phyloP scores from a whole-genome alignment of 2,329 filamentous ascomycete genomes.

The Aspergillus pseudonomiae region DNA sequence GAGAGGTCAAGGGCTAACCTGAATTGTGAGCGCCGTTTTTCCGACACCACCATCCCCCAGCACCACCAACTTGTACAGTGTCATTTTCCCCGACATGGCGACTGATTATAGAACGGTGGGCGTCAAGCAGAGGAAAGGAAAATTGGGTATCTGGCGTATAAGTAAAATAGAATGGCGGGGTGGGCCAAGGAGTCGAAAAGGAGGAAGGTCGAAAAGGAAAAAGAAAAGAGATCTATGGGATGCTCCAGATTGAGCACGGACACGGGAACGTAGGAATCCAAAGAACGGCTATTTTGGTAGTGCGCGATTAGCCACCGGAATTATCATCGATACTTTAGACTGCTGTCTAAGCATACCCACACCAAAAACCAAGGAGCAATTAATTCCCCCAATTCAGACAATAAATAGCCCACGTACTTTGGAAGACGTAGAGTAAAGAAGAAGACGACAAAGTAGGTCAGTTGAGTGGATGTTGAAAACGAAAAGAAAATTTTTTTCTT shows the following conservation, averaged over 20 bases:
- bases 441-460: neutral
- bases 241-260: conserved; percentile 29
- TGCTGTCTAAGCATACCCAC: conserved; percentile 22
- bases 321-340: conserved; percentile 22
- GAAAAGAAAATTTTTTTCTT: neutral
- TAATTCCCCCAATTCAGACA: conserved; percentile 4
- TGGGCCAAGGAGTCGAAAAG: conserved; percentile 3
- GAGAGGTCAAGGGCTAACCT: conserved; percentile 46
- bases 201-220: conserved; percentile 15
- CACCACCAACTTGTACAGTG: conserved; percentile 94
- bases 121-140: conserved; percentile 1
- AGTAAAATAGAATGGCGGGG: conserved; percentile 1
- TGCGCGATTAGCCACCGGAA: conserved; percentile 31
- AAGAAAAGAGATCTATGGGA: conserved; percentile 23
- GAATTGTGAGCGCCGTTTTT: conserved; percentile 91
- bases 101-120: conserved; percentile 12
- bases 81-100: conserved; percentile 89
- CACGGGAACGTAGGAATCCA: conserved; percentile 27
- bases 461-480: neutral
- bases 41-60: conserved; percentile 91
- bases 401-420: conserved; percentile 19
- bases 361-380: conserved; percentile 16
- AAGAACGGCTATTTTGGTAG: conserved; percentile 29
- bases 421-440: neutral
- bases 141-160: conserved; percentile 5